Percentiles rank a stretch among this genome's conserved stretches.
These are phyloP conservation scores for Gossypium arboreum DNA, from an alignment of 345 rosid genomes.

Conservation along the genomic window DNA sequence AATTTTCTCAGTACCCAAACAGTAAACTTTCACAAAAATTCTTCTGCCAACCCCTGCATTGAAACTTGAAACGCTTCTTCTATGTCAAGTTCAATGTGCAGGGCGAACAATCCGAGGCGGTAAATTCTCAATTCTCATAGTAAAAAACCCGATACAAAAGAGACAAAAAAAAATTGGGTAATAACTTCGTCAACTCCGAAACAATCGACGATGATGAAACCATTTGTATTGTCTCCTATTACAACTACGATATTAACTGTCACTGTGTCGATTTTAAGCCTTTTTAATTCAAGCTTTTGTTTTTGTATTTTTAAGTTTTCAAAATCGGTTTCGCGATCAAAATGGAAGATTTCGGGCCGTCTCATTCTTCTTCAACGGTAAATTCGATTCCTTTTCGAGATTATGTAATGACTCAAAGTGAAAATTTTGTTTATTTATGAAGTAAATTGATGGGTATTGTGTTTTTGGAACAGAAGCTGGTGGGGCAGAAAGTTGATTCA, in stretches of 20 bases:
- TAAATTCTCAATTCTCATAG: background rate
- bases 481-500: slow-evolving; percentile 25
- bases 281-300: background rate
- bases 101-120: slow-evolving; percentile 25
- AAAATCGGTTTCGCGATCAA: slow-evolving; percentile 12
- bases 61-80: background rate
- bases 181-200: slow-evolving; percentile 23
- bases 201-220: slow-evolving; percentile 14
- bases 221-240: slow-evolving; percentile 17
- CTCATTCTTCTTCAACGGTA: slow-evolving; percentile 24
- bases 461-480: slow-evolving; percentile 23
- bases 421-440: background rate
- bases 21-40: slow-evolving; percentile 1
- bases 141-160: background rate
- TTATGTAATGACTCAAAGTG: background rate
- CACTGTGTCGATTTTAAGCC: slow-evolving; percentile 7
- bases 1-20: slow-evolving; percentile 22
- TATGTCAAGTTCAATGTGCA: background rate
- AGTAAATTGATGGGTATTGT: background rate
- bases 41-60: background rate
- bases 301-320: background rate
- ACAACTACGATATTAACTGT: background rate
- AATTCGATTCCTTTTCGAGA: background rate
- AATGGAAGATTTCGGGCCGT: slow-evolving; percentile 31
- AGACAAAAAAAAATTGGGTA: background rate